Conservation (phyloP, 768 basidiomycete genomes). For the Amanita pallidorosea region DNA sequence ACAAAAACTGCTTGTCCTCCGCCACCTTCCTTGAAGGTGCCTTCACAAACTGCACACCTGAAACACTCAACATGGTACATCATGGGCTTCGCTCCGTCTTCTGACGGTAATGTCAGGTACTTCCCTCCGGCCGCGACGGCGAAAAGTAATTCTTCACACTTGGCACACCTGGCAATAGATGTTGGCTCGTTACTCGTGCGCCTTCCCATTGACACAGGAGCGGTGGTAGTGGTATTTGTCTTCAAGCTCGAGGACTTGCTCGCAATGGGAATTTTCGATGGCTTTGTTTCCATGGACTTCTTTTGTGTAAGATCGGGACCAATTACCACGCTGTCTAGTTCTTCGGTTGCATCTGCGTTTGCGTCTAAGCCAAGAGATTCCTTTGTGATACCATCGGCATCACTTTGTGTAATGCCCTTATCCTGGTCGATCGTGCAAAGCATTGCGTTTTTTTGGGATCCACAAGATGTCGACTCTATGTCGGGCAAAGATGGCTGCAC, state of each 20-base stretch:
- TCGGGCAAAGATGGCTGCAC: conserved; percentile 15
- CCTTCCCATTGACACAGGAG: background rate
- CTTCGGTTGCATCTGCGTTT: conserved; percentile 19
- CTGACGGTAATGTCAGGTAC: conserved; percentile 63
- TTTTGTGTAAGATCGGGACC: conserved; percentile 24
- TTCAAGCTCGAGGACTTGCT: conserved; percentile 5
- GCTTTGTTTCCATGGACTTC: conserved; percentile 1
- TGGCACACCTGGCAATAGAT: conserved; percentile 30
- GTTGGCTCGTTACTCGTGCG: background rate
- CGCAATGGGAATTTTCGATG: conserved; percentile 4
- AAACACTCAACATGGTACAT: conserved; percentile 73
- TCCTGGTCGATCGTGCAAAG: background rate
- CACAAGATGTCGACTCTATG: conserved; percentile 34
- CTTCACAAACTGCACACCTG: conserved; percentile 56
- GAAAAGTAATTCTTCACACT: conserved; percentile 50
- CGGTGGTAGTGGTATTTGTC: background rate
- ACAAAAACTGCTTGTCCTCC: conserved; percentile 67
- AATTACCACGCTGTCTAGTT: conserved; percentile 19
- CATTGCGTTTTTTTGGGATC: background rate
- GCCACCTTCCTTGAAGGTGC: conserved; percentile 47
- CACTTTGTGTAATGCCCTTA: conserved; percentile 5
- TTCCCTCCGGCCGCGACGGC: conserved; percentile 43
- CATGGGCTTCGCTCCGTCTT: conserved; percentile 35
- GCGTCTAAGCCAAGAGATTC: background rate
- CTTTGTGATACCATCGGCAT: background rate